These are phyloP conservation scores for Coelastrella sp. DNA, from an alignment of 139 green algal species.

Conservation along the genomic window DNA sequence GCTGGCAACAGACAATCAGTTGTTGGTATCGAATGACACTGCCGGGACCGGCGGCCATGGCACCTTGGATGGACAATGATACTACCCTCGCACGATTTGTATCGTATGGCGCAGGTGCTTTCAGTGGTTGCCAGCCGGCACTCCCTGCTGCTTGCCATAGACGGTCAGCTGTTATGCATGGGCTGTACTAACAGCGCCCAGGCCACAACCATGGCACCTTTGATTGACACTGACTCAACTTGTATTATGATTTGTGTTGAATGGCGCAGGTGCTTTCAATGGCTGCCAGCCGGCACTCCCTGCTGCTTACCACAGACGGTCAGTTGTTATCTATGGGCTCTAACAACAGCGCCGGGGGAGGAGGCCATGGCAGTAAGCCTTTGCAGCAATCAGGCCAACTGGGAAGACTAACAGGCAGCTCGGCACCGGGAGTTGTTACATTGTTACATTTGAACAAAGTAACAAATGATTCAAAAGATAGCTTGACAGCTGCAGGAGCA, in stretches of 20 bases:
- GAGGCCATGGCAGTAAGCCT: slow-evolving; percentile 68
- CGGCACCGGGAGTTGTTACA: background rate
- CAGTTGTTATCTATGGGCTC: slow-evolving; percentile 68
- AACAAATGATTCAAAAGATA: background rate
- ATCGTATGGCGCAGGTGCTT: slow-evolving; percentile 49
- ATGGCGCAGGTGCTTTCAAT: too few relatives aligned
- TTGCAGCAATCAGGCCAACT: slow-evolving; percentile 72
- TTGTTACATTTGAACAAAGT: background rate
- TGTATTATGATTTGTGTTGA: too few relatives aligned
- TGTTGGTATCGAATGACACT: too few relatives aligned
- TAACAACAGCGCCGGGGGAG: slow-evolving; percentile 73
- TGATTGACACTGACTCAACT: too few relatives aligned
- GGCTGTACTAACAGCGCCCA: too few relatives aligned
- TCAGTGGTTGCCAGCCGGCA: slow-evolving; percentile 59
- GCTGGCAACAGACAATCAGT: too few relatives aligned
- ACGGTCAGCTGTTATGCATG: too few relatives aligned
- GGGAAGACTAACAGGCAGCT: slow-evolving; percentile 50
- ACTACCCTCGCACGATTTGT: too few relatives aligned
- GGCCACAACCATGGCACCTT: too few relatives aligned
- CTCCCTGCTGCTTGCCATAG: slow-evolving; percentile 39
- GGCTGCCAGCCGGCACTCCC: slow-evolving; percentile 58
- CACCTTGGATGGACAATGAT: too few relatives aligned
- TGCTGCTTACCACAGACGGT: slow-evolving; percentile 46
- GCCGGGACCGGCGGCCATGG: too few relatives aligned
- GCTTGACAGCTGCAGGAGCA: background rate